Conservation (phyloP, 2,329 filamentous ascomycete species). For the Sarocladiaceae sp. region DNA sequence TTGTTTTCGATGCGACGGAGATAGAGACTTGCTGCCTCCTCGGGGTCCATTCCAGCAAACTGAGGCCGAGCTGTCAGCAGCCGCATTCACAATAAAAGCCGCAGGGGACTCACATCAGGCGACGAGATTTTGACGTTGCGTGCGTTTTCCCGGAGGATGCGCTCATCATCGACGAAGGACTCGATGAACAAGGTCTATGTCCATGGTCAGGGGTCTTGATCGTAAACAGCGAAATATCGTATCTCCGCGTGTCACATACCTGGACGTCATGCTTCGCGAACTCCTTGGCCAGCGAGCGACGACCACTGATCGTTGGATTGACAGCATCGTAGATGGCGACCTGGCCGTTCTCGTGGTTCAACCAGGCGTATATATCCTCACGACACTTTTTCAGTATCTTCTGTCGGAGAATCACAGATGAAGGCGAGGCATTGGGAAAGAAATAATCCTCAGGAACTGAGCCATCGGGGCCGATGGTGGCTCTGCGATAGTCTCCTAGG, state of each 20-base stretch:
- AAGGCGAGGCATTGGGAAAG: conserved; percentile 86
- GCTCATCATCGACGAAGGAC: conserved; percentile 87
- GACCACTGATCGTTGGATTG: conserved; percentile 78
- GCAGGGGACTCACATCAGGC: conserved; percentile 72
- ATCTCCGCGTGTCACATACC: conserved; percentile 33
- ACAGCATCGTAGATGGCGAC: conserved; percentile 98
- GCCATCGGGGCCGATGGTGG: conserved; percentile 75
- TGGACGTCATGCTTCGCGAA: conserved; percentile 97
- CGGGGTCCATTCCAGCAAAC: conserved; percentile 86
- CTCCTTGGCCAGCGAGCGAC: conserved; percentile 83
- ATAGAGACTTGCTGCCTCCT: conserved; percentile 89
- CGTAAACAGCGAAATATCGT: not conserved
- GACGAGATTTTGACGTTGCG: conserved; percentile 97
- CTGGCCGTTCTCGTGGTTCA: conserved; percentile 96
- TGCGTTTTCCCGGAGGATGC: conserved; percentile 93
- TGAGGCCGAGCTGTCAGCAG: too few relatives aligned
- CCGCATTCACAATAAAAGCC: too few relatives aligned
- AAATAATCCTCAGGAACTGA: conserved; percentile 96
- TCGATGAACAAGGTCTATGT: conserved; percentile 87
- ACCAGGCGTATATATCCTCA: conserved; percentile 92
- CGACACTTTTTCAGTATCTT: conserved; percentile 97
- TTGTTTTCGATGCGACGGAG: conserved; percentile 82
- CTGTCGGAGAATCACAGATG: conserved; percentile 87
- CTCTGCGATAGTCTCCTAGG: conserved; percentile 89
- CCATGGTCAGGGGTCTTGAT: not conserved